A percentile compares a stretch with the other conserved stretches of the same genome.
Conservation (phyloP, 306 rosid species). For the Cyclanthera cordifolia region DNA sequence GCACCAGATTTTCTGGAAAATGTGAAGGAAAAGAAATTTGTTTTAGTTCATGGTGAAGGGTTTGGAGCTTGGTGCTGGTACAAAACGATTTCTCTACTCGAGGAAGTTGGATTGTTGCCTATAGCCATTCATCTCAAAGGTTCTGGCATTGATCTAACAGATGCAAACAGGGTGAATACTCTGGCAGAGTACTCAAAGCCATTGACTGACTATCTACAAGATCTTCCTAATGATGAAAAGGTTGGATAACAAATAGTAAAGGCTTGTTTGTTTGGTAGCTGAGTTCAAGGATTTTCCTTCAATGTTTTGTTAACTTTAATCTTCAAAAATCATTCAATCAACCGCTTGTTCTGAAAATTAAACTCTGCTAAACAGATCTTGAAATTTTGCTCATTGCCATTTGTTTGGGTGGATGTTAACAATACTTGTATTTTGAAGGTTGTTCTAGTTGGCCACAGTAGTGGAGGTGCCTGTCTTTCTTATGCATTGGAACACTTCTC, state of each 20-base stretch:
- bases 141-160: slow-evolving; percentile 87
- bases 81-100: slow-evolving; percentile 70
- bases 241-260: slow-evolving; percentile 20
- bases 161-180: slow-evolving; percentile 45
- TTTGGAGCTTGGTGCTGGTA: slow-evolving; percentile 99
- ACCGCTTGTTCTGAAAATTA: background rate
- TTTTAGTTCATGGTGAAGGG: slow-evolving; percentile 86
- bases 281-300: background rate
- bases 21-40: slow-evolving; percentile 46
- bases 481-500: slow-evolving; percentile 82
- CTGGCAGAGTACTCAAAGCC: slow-evolving; percentile 82
- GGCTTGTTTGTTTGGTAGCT: background rate
- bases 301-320: background rate
- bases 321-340: background rate
- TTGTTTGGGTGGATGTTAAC: background rate
- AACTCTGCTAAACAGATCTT: background rate
- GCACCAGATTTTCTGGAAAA: slow-evolving; percentile 32
- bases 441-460: slow-evolving; percentile 84
- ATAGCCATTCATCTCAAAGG: slow-evolving; percentile 74
- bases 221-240: slow-evolving; percentile 80
- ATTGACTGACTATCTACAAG: slow-evolving; percentile 54
- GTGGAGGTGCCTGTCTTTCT: slow-evolving; percentile 92
- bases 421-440: slow-evolving; percentile 37
- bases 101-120: slow-evolving; percentile 70
- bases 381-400: background rate